Conservation (phyloP, 208 protist genomes). For the Trichomonas vaginalis region DNA sequence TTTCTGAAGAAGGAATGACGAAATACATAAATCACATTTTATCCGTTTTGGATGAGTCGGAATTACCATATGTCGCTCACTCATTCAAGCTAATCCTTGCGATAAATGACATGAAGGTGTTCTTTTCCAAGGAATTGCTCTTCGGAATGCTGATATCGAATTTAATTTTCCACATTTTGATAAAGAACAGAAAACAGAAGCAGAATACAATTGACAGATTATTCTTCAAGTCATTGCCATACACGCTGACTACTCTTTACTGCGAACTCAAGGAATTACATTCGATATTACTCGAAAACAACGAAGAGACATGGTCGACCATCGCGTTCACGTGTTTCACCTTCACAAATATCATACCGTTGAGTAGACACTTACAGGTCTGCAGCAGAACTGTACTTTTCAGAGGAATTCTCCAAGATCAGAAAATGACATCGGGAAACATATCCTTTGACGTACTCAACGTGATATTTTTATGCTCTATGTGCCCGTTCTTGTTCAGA, state of each 20-base stretch:
- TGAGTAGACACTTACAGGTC: not conserved
- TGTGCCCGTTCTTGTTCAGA: not conserved
- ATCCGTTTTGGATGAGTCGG: not conserved
- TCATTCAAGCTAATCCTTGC: not conserved
- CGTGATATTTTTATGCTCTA: not conserved
- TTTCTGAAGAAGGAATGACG: not conserved
- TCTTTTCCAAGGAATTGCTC: not conserved
- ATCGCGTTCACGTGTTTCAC: not conserved
- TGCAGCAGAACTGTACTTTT: not conserved
- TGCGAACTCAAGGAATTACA: not conserved
- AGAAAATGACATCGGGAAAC: not conserved
- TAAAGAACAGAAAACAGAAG: not conserved
- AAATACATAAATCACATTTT: not conserved
- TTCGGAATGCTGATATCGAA: not conserved
- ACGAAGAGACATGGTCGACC: not conserved
- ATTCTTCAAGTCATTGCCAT: not conserved
- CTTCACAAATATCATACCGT: not conserved
- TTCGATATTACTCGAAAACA: not conserved
- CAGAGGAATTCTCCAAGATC: not conserved
- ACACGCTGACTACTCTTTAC: not conserved
- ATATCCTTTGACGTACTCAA: not conserved
- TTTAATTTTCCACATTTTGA: not conserved
- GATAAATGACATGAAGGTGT: not conserved
- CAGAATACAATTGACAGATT: not conserved
- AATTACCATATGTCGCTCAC: not conserved